Conservation (phyloP, 495 filamentous ascomycete genomes). For the Sporormia fimetaria region DNA sequence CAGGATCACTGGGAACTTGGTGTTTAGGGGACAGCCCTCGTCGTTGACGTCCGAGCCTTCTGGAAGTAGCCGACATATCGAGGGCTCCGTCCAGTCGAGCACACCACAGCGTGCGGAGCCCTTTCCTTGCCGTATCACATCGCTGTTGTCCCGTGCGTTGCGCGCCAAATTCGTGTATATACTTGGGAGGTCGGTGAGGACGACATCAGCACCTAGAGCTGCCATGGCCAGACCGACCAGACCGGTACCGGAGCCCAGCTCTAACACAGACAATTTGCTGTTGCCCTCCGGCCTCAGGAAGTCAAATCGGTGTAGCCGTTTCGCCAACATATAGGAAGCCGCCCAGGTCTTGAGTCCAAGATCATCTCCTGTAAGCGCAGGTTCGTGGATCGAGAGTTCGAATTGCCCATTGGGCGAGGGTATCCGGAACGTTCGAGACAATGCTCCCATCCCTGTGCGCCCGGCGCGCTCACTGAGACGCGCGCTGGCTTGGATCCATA, state of each 20-base stretch:
- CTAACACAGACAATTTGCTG: constrained; percentile 36
- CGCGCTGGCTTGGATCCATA: constrained; percentile 70
- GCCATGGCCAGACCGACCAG: constrained; percentile 46
- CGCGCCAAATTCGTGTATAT: constrained; percentile 55
- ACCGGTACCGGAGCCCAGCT: constrained; percentile 56
- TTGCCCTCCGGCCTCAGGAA: constrained; percentile 7
- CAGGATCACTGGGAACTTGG: constrained; percentile 48
- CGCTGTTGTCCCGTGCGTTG: constrained; percentile 47
- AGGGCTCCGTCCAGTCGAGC: constrained; percentile 53
- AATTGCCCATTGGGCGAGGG: constrained; percentile 36
- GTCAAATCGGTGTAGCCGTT: constrained; percentile 48
- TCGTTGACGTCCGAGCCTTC: constrained; percentile 13
- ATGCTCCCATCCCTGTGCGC: constrained; percentile 66
- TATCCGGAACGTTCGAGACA: constrained; percentile 64
- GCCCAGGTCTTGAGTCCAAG: constrained; percentile 91
- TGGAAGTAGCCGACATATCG: constrained; percentile 1
- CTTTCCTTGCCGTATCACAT: constrained; percentile 7
- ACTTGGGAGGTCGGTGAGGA: constrained; percentile 58
- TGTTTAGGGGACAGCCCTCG: not conserved
- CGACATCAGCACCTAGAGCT: constrained; percentile 33
- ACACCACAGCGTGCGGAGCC: constrained; percentile 40
- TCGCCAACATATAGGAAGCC: constrained; percentile 74
- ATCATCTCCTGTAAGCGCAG: constrained; percentile 73
- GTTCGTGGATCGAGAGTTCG: constrained; percentile 67
- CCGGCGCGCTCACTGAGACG: constrained; percentile 78